These are phyloP conservation scores for Gloeopeniophorella convolvens DNA, from an alignment of 768 basidiomycete species.

Conservation along the genomic window DNA sequence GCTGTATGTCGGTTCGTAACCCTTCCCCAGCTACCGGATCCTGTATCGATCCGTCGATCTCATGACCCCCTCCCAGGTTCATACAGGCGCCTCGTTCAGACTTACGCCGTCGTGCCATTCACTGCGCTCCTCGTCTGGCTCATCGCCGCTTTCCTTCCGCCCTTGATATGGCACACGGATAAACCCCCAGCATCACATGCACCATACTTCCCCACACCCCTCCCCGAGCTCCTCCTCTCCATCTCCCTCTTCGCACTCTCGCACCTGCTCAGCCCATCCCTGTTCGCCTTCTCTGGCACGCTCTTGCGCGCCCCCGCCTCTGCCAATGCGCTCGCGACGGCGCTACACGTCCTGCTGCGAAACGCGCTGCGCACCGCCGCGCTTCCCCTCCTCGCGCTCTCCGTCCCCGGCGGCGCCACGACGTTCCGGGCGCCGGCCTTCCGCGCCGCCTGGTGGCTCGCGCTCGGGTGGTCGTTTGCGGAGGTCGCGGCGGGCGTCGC, in stretches of 20 bases:
- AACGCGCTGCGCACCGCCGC: constrained; percentile 49
- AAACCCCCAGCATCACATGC: constrained; percentile 34
- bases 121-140: constrained; percentile 38
- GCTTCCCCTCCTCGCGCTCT: constrained; percentile 47
- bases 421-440: constrained; percentile 56
- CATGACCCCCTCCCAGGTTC: constrained; percentile 42
- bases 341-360: constrained; percentile 44
- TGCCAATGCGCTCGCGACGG: constrained; percentile 33
- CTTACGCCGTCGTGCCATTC: constrained; percentile 34
- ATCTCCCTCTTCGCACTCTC: constrained; percentile 55
- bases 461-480: constrained; percentile 66
- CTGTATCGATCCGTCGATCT: no score
- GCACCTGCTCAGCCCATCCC: constrained; percentile 44
- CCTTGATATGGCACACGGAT: constrained; percentile 35
- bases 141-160: constrained; percentile 45
- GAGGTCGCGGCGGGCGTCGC: constrained; percentile 58
- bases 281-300: constrained; percentile 34
- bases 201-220: constrained; percentile 50
- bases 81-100: constrained; percentile 45
- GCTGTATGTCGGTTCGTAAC: constrained; percentile 17
- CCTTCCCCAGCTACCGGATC: background rate
- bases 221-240: constrained; percentile 59
- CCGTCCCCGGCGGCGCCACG: constrained; percentile 38
- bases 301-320: constrained; percentile 28
- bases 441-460: constrained; percentile 67